Conservation (phyloP, 73 alveolate genomes). For the Paramecium sexaurelia region DNA sequence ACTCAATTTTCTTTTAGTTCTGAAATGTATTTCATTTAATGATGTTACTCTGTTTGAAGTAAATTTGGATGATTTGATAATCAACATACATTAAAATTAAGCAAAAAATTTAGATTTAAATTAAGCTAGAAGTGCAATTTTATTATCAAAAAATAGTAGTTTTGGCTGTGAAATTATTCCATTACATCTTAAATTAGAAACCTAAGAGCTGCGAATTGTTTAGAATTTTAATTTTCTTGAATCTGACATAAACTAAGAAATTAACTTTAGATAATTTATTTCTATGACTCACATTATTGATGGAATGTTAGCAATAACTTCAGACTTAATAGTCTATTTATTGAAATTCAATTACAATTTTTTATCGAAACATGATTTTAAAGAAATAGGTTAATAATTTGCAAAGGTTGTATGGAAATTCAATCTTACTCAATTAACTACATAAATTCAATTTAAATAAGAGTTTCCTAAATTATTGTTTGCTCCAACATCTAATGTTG, state of each 20-base stretch:
- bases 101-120: background rate
- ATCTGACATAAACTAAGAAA: background rate
- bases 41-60: background rate
- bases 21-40: background rate
- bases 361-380: background rate
- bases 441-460: background rate
- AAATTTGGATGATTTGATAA: background rate
- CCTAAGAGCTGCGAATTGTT: background rate
- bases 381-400: background rate
- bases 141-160: background rate
- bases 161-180: background rate
- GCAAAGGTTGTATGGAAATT: conserved; percentile 14
- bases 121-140: background rate
- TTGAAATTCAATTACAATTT: conserved; percentile 36
- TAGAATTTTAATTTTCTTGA: background rate
- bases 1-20: background rate
- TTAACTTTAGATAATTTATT: background rate
- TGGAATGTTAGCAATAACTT: conserved; percentile 51
- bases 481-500: background rate
- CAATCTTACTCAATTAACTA: background rate
- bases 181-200: background rate
- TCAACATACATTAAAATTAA: background rate
- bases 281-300: conserved; percentile 4
- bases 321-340: background rate
- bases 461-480: background rate